Conservation (phyloP, 83 land plant species). For the Picea abies region DNA sequence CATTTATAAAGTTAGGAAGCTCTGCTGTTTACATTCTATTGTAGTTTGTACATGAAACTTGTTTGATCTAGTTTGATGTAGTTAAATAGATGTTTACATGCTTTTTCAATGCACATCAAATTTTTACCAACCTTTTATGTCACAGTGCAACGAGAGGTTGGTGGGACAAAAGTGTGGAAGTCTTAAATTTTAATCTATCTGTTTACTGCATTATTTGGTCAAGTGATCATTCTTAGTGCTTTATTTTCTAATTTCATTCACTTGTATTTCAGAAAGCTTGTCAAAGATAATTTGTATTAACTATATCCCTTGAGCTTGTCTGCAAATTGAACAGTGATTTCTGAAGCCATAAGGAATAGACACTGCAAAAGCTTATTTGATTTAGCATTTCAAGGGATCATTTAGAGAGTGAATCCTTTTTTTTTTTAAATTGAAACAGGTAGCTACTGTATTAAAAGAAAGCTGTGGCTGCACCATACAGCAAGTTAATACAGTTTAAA, state of each 20-base stretch:
- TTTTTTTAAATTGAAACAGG: too few relatives aligned
- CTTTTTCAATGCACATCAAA: neutral
- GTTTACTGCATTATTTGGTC: slow-evolving; percentile 1
- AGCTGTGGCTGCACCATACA: too few relatives aligned
- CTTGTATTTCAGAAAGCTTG: neutral
- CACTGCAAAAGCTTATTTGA: too few relatives aligned
- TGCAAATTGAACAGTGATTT: neutral
- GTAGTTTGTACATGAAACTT: neutral
- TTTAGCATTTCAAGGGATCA: too few relatives aligned
- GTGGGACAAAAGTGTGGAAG: neutral
- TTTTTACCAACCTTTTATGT: neutral
- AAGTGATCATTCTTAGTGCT: neutral
- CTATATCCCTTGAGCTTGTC: neutral
- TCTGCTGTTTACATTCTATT: neutral
- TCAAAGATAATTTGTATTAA: neutral
- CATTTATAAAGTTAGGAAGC: neutral
- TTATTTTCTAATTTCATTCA: neutral
- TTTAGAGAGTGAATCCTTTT: too few relatives aligned
- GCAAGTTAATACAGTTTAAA: too few relatives aligned
- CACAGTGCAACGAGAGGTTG: neutral
- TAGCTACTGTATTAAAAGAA: too few relatives aligned
- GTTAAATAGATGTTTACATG: neutral
- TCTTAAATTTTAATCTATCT: neutral
- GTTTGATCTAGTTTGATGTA: neutral
- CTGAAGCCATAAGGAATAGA: neutral